Base-by-base conservation (phyloP, 768 basidiomycete species). In the Amanita pseudoporphyria region DNA sequence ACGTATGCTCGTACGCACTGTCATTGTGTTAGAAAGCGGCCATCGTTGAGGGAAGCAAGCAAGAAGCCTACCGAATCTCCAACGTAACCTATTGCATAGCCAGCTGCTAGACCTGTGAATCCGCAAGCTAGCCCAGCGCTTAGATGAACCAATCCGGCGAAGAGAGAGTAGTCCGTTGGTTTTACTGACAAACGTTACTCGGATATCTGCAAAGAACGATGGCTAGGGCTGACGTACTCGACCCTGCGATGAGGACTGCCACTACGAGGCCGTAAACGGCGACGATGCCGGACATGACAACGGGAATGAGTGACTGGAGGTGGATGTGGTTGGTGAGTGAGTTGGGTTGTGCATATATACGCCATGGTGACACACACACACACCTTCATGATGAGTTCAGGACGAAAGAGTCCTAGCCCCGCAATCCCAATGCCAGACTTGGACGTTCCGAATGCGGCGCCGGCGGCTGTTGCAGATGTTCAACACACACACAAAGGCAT, bases 301-400 rank as follows among this genome's bases (percentile, higher is more conserved):
- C 93, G 4, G 94, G 94, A 55, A 97, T 92, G 47, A 96, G 75
- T 13, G 91, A 94, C 91, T 94, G 58, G 9, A 21, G 43, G 47
- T 10, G 14, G 14, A 10, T 7, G 36, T 48, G 21, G 50, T 51
- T 28, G 22, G 41, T 31, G 28, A 93, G 88, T 54, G 92, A 92
- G 64, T 92, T 95, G 21, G 37, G 28, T 16, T 14, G 24, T 7
- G 26, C 33, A 14, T 28, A 24, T 36, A 39, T 47, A 19, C 13
- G 45, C 76, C 55, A 18, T 40, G n/a, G 47, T 36, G 10, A 19
- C 26, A 16, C 37, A 38, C 26, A 13, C 18, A 60, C 74, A 57
- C 58, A 84, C 94, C 79, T 92, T 98, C 96, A 99, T 99, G 63
- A 99, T 90, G 57, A 98, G 76, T 62, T 99, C 96, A 54, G 96